Evolutionary conservation across 306 rosid genomes (phyloP).

Genomic region (Sicyos edulis): DNA sequence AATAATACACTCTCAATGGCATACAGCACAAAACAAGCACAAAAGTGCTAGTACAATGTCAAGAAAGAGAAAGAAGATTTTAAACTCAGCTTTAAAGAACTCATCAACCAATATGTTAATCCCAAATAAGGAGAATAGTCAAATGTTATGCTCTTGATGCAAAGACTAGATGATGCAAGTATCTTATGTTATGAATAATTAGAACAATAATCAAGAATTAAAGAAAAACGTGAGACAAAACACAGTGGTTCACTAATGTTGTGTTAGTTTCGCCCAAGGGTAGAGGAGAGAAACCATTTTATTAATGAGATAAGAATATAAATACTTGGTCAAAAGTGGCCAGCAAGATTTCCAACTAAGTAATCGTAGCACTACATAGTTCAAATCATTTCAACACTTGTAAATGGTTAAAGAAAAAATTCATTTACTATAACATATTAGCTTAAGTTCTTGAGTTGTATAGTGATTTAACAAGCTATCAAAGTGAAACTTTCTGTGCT

Average conservation of each 20-base stretch:
- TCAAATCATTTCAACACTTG: too few species aligned
- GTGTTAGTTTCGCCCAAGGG: too few species aligned
- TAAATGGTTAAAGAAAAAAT: not conserved
- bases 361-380: too few species aligned
- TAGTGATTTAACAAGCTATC: not conserved
- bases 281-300: too few species aligned
- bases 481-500: not conserved
- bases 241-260: too few species aligned
- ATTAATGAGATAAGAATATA: too few species aligned
- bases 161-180: slow-evolving; percentile 8
- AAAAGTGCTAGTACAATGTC: not conserved
- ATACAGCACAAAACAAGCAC: not conserved
- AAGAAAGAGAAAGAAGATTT: slow-evolving; percentile 12
- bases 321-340: too few species aligned
- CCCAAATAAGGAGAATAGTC: not conserved
- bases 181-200: not conserved
- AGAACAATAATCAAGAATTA: too few species aligned
- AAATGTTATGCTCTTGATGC: slow-evolving; percentile 10
- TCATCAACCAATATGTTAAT: not conserved
- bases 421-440: not conserved
- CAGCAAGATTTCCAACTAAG: too few species aligned
- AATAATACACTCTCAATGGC: not conserved
- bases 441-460: not conserved
- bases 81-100: slow-evolving; percentile 4
- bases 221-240: too few species aligned